These are phyloP conservation scores for Coprinopsis strossmayeri DNA, from an alignment of 768 basidiomycete species.

Conservation along the genomic window DNA sequence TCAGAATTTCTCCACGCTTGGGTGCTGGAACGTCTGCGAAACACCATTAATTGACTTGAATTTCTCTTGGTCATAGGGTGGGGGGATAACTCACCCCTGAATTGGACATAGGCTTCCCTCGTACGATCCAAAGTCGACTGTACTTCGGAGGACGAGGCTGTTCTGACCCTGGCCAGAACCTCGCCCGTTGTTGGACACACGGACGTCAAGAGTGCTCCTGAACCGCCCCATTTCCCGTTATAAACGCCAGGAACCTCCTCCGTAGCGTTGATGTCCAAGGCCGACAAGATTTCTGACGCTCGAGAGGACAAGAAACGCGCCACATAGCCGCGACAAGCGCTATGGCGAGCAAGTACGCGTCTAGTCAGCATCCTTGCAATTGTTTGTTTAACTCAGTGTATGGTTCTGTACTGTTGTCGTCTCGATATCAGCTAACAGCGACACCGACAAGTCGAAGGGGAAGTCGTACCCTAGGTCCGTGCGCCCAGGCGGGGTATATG, in stretches of 20 bases:
- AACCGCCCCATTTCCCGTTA: slow-evolving; percentile 76
- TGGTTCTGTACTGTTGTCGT: neutral
- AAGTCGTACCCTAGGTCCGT: neutral
- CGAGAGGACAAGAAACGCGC: slow-evolving; percentile 57
- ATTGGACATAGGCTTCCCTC: slow-evolving; percentile 62
- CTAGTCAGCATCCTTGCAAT: slow-evolving; percentile 14
- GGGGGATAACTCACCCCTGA: slow-evolving; percentile 41
- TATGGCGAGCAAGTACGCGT: slow-evolving; percentile 16
- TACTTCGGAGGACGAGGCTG: slow-evolving; percentile 71
- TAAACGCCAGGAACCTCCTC: slow-evolving; percentile 69
- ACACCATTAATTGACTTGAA: slow-evolving; percentile 1
- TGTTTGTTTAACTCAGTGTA: neutral
- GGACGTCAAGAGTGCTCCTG: slow-evolving; percentile 64
- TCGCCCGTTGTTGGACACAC: slow-evolving; percentile 87
- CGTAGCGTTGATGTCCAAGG: slow-evolving; percentile 54
- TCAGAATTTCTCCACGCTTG: slow-evolving; percentile 77
- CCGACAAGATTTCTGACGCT: slow-evolving; percentile 60
- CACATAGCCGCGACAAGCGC: slow-evolving; percentile 13
- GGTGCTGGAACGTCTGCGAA: slow-evolving; percentile 67
- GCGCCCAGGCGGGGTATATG: neutral
- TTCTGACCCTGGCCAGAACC: slow-evolving; percentile 64
- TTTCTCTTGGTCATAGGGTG: neutral
- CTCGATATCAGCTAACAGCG: neutral
- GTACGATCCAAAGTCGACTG: slow-evolving; percentile 61
- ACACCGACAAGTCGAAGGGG: neutral